phyloP scores from a whole-genome alignment of 495 filamentous ascomycete species.

The Annulohypoxylon stygium region DNA sequence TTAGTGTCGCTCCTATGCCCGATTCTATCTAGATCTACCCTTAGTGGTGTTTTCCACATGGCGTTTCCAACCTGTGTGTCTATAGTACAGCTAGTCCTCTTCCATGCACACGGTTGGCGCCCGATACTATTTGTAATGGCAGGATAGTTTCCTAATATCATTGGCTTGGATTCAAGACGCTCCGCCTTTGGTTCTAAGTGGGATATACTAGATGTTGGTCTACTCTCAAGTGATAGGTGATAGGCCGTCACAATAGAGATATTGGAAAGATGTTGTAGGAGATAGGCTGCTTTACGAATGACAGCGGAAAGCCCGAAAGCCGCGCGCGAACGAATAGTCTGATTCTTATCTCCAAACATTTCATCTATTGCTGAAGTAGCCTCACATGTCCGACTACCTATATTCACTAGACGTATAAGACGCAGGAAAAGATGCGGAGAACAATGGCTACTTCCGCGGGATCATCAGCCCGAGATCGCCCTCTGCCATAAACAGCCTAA shows the following conservation, averaged over 20 bases:
- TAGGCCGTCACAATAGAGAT: conserved; percentile 9
- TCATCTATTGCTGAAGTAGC: neutral
- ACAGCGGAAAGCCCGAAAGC: conserved; percentile 3
- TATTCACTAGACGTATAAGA: neutral
- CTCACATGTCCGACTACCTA: conserved; percentile 6
- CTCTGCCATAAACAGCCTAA: conserved; percentile 12
- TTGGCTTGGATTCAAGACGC: conserved; percentile 8
- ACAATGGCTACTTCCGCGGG: conserved; percentile 23
- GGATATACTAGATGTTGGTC: conserved; percentile 9
- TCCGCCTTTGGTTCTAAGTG: conserved; percentile 14
- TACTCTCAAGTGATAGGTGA: conserved; percentile 28
- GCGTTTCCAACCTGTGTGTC: conserved; percentile 6
- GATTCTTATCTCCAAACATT: conserved; percentile 5
- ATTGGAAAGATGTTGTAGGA: conserved; percentile 12
- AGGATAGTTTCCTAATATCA: conserved; percentile 2
- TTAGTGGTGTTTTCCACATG: neutral
- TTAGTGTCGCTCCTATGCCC: conserved; percentile 29
- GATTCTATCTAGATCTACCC: conserved; percentile 32
- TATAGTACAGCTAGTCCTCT: conserved; percentile 12
- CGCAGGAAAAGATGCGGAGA: conserved; percentile 27
- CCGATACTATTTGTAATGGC: conserved; percentile 32
- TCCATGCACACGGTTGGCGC: conserved; percentile 8
- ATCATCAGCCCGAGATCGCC: conserved; percentile 31
- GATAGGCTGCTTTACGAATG: conserved; percentile 23
- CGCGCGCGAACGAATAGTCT: neutral